Percentiles rank a stretch among this genome's conserved stretches.
Conservation (phyloP, 352 stramenopile species). For the Globisporangium parvum region DNA sequence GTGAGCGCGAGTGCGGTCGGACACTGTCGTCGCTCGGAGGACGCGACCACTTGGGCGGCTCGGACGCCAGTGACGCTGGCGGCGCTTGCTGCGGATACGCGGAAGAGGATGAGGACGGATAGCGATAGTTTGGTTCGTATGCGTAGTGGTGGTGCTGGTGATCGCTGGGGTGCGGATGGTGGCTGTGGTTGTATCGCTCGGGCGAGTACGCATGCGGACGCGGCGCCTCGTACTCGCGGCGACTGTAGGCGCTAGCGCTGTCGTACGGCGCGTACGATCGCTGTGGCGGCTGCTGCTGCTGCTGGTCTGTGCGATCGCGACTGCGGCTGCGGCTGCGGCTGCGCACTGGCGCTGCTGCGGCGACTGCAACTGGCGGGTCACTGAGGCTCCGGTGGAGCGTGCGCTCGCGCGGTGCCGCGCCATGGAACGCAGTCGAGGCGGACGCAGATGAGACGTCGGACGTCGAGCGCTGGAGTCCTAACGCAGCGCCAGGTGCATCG, state of each 20-base stretch:
- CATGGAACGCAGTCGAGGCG: not conserved
- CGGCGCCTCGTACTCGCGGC: slow-evolving; percentile 11
- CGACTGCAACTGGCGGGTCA: slow-evolving; percentile 4
- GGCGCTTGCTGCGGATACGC: slow-evolving; percentile 2
- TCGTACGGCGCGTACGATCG: slow-evolving; percentile 6
- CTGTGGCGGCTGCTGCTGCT: slow-evolving; percentile 1
- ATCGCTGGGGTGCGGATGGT: not conserved
- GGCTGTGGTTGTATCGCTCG: not conserved
- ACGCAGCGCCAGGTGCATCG: not conserved
- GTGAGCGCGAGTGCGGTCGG: too few relatives aligned
- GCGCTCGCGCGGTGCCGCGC: not conserved
- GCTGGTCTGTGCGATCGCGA: not conserved
- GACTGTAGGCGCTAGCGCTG: slow-evolving; percentile 1
- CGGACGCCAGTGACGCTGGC: not conserved
- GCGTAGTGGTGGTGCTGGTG: slow-evolving; percentile 12
- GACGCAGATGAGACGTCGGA: slow-evolving; percentile 2
- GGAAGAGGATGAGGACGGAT: not conserved
- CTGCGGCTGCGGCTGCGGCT: not conserved
- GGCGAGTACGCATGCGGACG: slow-evolving; percentile 11
- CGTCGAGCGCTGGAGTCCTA: slow-evolving; percentile 1
- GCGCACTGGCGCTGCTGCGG: too few relatives aligned
- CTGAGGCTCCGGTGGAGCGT: slow-evolving; percentile 15
- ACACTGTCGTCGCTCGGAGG: too few relatives aligned
- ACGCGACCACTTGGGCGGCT: too few relatives aligned
- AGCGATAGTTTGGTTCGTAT: slow-evolving; percentile 9